Evolutionary conservation across 2,329 filamentous ascomycete species (phyloP), one percentile per base, ranked within the genome.

Genomic region (Bipolaris victoriae): DNA sequence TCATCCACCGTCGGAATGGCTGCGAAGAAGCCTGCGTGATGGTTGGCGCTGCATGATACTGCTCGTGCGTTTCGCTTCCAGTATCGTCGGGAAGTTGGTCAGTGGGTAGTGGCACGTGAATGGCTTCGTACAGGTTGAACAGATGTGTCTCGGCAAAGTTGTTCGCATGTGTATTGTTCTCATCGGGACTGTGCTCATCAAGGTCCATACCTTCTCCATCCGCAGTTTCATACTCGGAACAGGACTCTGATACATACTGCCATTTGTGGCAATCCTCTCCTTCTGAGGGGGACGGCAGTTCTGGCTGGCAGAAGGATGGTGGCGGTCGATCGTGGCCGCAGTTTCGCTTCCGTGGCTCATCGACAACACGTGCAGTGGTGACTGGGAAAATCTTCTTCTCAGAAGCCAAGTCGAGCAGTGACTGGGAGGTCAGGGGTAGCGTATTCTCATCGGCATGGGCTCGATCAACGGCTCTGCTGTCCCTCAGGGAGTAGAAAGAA

Each of bases 1-100:
- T 88, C 76, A 93, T 85, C 90, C 90, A 94, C 72, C 85, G 88
- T 44, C 85, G 83, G 67, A 94, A 92, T 2, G 88, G 86, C 7
- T 71, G 69, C 13, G 64, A 60, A 40, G 36, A 61, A 26, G 52
- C 18, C 31, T 20, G 40, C 36, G 57, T 43, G 0, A 47, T 16
- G 10, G 48, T 41, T 7, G 53, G 22, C 15, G 24, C 31, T 29
- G 45, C 7, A 13, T 52, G 48, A 16, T 49, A 49, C 13, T 59
- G 57, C 6, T 57, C 55, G 18, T 43, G 31, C 20, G 56, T 24
- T n/a, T 62, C 65, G 33, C 24, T 50, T 6, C 40, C 52, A 3
- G 57, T 65, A 10, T 68, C 66, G 29, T 74, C 62, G 6, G 65
- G 67, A 40, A 56, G 64, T 10, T 55, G 58, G 33, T 51, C 61